phyloP scores from a whole-genome alignment of 1,284 basidiomycete genomes.

The Ganoderma resinaceum region DNA sequence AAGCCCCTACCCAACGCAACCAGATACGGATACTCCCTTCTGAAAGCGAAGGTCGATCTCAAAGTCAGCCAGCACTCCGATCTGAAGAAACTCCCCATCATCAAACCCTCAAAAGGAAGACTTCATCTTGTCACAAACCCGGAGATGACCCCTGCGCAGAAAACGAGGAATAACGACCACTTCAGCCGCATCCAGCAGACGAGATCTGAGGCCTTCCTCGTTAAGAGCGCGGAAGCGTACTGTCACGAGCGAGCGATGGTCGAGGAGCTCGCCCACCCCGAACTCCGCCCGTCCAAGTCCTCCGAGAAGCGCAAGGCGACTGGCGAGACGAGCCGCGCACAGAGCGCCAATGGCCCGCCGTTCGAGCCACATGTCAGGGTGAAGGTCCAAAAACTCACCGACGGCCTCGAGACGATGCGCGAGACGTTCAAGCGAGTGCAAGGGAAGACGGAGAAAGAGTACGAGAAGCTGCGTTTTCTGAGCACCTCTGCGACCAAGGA shows the following conservation, averaged over 20 bases:
- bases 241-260: slow-evolving; percentile 1
- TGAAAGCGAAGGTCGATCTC: slow-evolving; percentile 2
- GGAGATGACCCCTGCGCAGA: background rate
- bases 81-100: background rate
- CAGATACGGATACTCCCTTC: background rate
- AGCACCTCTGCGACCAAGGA: slow-evolving; percentile 4
- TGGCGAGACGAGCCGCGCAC: too few relatives aligned
- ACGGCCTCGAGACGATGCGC: slow-evolving; percentile 19
- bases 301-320: slow-evolving; percentile 7
- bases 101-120: slow-evolving; percentile 17
- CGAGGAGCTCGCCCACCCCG: background rate
- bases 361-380: slow-evolving; percentile 17
- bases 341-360: background rate
- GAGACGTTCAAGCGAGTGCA: slow-evolving; percentile 12
- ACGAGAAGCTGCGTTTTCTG: slow-evolving; percentile 15
- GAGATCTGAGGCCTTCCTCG: slow-evolving; percentile 9
- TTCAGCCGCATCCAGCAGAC: background rate
- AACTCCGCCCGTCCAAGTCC: background rate
- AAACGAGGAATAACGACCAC: background rate
- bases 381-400: slow-evolving; percentile 22
- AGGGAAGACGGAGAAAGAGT: slow-evolving; percentile 8
- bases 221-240: too few relatives aligned
- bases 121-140: background rate
- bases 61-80: background rate
- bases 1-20: background rate